phyloP scores from a whole-genome alignment of 768 basidiomycete species.

The Asterophora lycoperdoides region DNA sequence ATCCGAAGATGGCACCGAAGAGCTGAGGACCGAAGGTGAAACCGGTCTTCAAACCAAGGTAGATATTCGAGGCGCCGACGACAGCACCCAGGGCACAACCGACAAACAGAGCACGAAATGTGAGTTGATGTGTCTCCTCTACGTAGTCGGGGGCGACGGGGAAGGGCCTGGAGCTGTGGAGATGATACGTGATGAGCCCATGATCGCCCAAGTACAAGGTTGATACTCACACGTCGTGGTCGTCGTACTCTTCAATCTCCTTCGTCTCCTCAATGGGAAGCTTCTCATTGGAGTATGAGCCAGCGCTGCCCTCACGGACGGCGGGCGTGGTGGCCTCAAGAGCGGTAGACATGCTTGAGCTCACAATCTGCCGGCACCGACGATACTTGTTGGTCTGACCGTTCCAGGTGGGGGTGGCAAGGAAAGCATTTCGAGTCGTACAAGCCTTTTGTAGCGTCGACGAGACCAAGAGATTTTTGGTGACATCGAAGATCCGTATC shows the following conservation, averaged over 20 bases:
- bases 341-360: slow-evolving; percentile 6
- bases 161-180: slow-evolving; percentile 44
- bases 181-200: neutral
- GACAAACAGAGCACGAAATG: slow-evolving; percentile 45
- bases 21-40: slow-evolving; percentile 62
- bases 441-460: slow-evolving; percentile 7
- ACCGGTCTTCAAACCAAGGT: slow-evolving; percentile 66
- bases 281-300: slow-evolving; percentile 25
- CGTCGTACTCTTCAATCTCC: slow-evolving; percentile 25
- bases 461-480: neutral
- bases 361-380: neutral
- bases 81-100: slow-evolving; percentile 49
- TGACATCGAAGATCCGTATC: slow-evolving; percentile 8
- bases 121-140: slow-evolving; percentile 49
- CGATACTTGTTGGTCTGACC: neutral
- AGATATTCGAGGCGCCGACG: slow-evolving; percentile 60
- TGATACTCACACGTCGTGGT: slow-evolving; percentile 36
- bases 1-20: slow-evolving; percentile 60
- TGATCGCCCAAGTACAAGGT: neutral
- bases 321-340: slow-evolving; percentile 1
- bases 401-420: slow-evolving; percentile 7
- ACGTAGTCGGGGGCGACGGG: slow-evolving; percentile 45
- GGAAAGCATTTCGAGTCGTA: neutral
- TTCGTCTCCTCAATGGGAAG: slow-evolving; percentile 18
- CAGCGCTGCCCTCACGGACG: slow-evolving; percentile 1